These are phyloP conservation scores for Sutorius eximius DNA, from an alignment of 1,284 basidiomycete genomes.

Conservation along the genomic window DNA sequence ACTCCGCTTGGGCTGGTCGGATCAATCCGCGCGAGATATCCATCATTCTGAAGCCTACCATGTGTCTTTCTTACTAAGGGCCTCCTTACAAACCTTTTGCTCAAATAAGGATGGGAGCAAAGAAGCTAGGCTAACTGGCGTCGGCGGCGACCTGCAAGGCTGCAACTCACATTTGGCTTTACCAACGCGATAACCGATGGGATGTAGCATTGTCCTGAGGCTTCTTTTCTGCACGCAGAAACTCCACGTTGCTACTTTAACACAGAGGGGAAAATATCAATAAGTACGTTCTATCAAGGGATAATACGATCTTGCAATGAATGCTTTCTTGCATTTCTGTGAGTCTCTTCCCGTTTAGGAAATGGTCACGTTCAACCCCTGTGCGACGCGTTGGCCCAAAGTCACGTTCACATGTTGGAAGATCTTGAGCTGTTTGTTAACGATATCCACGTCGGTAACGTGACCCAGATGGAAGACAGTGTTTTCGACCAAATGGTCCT, in stretches of 20 bases:
- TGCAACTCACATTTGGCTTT: too few species aligned
- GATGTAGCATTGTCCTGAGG: too few species aligned
- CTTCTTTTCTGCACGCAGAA: too few species aligned
- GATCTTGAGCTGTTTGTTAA: constrained; percentile 19
- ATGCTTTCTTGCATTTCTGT: neutral
- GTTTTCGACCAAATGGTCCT: constrained; percentile 21
- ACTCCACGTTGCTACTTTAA: too few species aligned
- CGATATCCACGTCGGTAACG: constrained; percentile 10
- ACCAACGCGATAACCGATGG: too few species aligned
- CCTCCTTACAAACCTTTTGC: too few species aligned
- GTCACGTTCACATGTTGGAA: constrained; percentile 27
- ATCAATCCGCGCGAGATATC: neutral
- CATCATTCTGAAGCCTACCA: too few species aligned
- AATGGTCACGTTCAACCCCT: constrained; percentile 25
- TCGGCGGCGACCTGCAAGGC: too few species aligned
- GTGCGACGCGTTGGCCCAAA: constrained; percentile 21
- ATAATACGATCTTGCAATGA: neutral
- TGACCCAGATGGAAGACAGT: constrained; percentile 19
- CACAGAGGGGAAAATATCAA: neutral
- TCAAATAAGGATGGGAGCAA: too few species aligned
- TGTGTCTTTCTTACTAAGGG: too few species aligned
- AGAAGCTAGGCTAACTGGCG: too few species aligned
- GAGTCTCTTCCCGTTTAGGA: neutral
- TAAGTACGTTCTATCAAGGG: neutral
- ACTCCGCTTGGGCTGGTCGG: too few species aligned